phyloP scores from a whole-genome alignment of 176 grass and related monocot genomes.

The Paspalum vaginatum region DNA sequence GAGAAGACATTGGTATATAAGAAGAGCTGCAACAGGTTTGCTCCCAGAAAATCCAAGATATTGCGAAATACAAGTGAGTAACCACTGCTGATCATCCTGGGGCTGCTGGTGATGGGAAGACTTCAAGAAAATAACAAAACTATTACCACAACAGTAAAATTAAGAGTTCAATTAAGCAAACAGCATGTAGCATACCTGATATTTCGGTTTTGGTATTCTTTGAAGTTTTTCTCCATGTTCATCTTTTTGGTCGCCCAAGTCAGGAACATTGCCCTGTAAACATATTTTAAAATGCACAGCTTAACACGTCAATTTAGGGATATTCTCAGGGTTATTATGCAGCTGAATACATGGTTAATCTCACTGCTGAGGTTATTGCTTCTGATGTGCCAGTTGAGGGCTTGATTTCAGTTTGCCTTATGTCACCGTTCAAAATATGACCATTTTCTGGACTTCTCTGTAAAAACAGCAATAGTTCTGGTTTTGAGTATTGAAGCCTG shows the following conservation, averaged over 20 bases:
- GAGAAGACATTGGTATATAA: constrained; percentile 74
- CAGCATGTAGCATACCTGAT: constrained; percentile 58
- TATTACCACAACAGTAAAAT: constrained; percentile 21
- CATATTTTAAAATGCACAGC: constrained; percentile 19
- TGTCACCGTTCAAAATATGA: constrained; percentile 65
- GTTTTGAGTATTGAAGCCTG: constrained; percentile 30
- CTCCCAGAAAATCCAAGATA: constrained; percentile 74
- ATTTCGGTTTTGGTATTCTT: constrained; percentile 67
- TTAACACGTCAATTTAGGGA: constrained; percentile 24
- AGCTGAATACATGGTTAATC: constrained; percentile 36
- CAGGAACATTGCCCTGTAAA: constrained; percentile 47
- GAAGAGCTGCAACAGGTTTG: constrained; percentile 63
- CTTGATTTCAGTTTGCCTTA: constrained; percentile 57
- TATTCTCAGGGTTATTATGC: constrained; percentile 6
- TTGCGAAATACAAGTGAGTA: constrained; percentile 62
- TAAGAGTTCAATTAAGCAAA: constrained; percentile 22
- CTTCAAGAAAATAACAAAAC: constrained; percentile 34
- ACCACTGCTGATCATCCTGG: constrained; percentile 66
- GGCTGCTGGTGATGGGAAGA: constrained; percentile 40
- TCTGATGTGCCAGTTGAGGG: constrained; percentile 44
- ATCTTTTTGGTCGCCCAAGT: constrained; percentile 54
- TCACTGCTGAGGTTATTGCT: constrained; percentile 48
- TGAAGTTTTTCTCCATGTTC: constrained; percentile 75
- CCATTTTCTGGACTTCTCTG: constrained; percentile 82
- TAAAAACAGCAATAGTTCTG: constrained; percentile 38